Percentiles rank a stretch among this genome's conserved stretches.
Evolutionary conservation across 495 filamentous ascomycete genomes (phyloP).

Genomic region (Penicillium egyptiacum): DNA sequence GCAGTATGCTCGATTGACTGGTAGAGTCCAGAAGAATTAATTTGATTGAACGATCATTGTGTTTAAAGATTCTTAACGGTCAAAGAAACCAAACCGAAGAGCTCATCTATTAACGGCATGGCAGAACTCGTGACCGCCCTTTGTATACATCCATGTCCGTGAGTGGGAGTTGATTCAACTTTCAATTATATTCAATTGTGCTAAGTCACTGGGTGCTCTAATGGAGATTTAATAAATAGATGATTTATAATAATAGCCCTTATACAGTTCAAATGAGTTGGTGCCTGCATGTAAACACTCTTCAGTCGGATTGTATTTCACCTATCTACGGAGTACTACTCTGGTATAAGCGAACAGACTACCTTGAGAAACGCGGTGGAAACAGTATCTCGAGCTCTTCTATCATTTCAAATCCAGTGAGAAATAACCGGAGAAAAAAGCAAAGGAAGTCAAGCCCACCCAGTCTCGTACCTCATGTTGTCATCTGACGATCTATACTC

Average conservation of each 20-base stretch:
- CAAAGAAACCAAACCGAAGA: not conserved
- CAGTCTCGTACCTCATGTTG: too few species aligned
- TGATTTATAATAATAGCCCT: not conserved
- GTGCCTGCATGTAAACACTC: not conserved
- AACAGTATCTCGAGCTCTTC: too few species aligned
- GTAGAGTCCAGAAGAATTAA: not conserved
- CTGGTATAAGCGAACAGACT: not conserved
- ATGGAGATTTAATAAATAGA: not conserved
- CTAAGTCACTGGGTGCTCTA: not conserved
- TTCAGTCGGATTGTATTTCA: not conserved
- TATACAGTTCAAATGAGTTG: not conserved
- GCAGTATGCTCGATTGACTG: not conserved
- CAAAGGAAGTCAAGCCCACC: too few species aligned
- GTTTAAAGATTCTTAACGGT: not conserved
- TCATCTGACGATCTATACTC: too few species aligned
- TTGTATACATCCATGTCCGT: conserved; percentile 4
- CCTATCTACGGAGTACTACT: not conserved
- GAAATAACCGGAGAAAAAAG: too few species aligned
- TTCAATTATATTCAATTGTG: not conserved
- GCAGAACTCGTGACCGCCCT: conserved; percentile 10
- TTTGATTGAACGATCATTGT: conserved; percentile 3
- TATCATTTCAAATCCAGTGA: too few species aligned
- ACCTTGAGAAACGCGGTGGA: too few species aligned
- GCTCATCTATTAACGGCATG: conserved; percentile 4
- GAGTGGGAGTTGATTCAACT: not conserved